Conservation (phyloP, 805 yeast species). For the Myxozyma lipomycoides region DNA sequence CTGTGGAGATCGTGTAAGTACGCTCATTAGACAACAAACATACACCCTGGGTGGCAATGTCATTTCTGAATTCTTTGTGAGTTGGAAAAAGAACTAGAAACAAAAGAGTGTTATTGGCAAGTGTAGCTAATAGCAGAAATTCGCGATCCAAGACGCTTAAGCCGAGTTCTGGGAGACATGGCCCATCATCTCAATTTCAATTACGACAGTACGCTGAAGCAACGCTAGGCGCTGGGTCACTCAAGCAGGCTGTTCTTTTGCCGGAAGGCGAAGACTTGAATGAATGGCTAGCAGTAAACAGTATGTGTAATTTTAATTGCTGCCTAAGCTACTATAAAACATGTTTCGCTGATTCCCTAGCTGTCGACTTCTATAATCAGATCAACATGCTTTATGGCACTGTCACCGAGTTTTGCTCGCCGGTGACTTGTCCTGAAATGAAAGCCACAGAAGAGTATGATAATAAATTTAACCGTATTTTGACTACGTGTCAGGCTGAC, state of each 20-base stretch:
- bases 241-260: slow-evolving; percentile 86
- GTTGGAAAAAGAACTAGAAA: slow-evolving; percentile 1
- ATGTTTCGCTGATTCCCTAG: slow-evolving; percentile 34
- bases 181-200: slow-evolving; percentile 35
- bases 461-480: not conserved
- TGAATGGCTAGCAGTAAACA: slow-evolving; percentile 94
- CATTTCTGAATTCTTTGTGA: slow-evolving; percentile 21
- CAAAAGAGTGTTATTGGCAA: no score
- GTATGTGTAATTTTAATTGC: slow-evolving; percentile 12
- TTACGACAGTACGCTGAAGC: slow-evolving; percentile 87
- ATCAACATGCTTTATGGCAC: slow-evolving; percentile 95
- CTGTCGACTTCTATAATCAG: slow-evolving; percentile 95
- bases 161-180: slow-evolving; percentile 34
- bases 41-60: slow-evolving; percentile 14
- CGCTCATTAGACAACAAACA: no score
- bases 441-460: slow-evolving; percentile 89
- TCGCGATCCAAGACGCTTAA: slow-evolving; percentile 33
- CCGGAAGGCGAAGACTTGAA: slow-evolving; percentile 88
- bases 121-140: no score
- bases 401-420: slow-evolving; percentile 94
- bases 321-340: not conserved
- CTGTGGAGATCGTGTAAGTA: no score
- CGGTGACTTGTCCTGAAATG: slow-evolving; percentile 92
- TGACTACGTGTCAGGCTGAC: no score
- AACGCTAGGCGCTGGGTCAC: slow-evolving; percentile 85